These are phyloP conservation scores for Hypericum perforatum DNA, from an alignment of 345 rosid species.

Conservation along the genomic window DNA sequence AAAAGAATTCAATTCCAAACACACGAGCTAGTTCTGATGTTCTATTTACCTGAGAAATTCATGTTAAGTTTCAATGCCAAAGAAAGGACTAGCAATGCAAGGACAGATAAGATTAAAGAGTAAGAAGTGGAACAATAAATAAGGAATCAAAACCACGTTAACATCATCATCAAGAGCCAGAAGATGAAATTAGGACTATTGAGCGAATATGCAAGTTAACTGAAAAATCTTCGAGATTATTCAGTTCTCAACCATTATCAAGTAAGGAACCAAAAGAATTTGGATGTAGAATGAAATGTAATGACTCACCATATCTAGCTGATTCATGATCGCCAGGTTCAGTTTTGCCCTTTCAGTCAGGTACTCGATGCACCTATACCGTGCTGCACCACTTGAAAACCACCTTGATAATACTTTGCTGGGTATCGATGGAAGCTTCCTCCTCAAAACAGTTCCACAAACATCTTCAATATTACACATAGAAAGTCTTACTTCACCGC, in stretches of 20 bases:
- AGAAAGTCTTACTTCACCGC: conserved; percentile 77
- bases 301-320: conserved; percentile 73
- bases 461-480: conserved; percentile 80
- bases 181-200: too few relatives aligned
- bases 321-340: conserved; percentile 68
- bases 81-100: background rate
- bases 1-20: conserved; percentile 94
- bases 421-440: conserved; percentile 66
- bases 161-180: too few relatives aligned
- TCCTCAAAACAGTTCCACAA: conserved; percentile 71
- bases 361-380: conserved; percentile 76
- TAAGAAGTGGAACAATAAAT: too few relatives aligned
- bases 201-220: too few relatives aligned
- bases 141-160: too few relatives aligned
- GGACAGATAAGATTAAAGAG: too few relatives aligned
- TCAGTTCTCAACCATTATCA: background rate
- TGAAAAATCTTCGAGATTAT: too few relatives aligned
- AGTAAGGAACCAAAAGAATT: background rate
- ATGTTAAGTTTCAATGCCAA: conserved; percentile 2
- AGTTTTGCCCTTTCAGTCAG: conserved; percentile 58
- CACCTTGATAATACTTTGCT: conserved; percentile 52
- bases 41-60: conserved; percentile 71
- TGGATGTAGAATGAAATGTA: background rate
- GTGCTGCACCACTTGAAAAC: conserved; percentile 81
- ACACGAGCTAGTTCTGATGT: conserved; percentile 98